phyloP scores from a whole-genome alignment of 2,329 filamentous ascomycete genomes.

The Penicillium sp. region DNA sequence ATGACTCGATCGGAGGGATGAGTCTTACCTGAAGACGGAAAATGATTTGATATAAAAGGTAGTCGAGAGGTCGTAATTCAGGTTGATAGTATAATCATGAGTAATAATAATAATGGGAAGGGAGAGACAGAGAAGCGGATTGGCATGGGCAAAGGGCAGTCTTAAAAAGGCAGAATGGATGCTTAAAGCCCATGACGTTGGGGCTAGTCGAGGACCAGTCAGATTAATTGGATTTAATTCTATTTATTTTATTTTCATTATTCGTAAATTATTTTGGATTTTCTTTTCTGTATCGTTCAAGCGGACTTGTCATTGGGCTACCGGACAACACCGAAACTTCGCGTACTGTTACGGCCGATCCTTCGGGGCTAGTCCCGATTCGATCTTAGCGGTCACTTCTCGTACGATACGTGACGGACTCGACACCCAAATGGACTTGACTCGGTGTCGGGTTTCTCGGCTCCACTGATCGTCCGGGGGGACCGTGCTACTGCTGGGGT shows the following conservation, averaged over 20 bases:
- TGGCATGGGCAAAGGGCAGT: background rate
- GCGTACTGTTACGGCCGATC: slow-evolving; percentile 7
- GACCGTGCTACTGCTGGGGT: slow-evolving; percentile 14
- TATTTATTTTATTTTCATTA: background rate
- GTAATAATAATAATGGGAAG: slow-evolving; percentile 3
- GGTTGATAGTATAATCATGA: slow-evolving; percentile 12
- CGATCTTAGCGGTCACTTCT: slow-evolving; percentile 10
- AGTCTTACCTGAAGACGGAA: slow-evolving; percentile 10
- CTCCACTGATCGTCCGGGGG: slow-evolving; percentile 30
- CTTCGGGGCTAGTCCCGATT: slow-evolving; percentile 19
- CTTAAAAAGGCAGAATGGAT: slow-evolving; percentile 8
- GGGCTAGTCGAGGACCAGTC: background rate
- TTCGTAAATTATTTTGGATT: background rate
- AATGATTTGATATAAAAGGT: background rate
- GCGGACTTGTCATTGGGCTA: background rate
- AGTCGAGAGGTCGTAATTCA: background rate
- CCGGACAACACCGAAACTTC: background rate
- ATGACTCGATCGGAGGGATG: slow-evolving; percentile 31
- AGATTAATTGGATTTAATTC: background rate
- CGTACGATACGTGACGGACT: slow-evolving; percentile 12
- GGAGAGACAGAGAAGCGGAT: background rate
- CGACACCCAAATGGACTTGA: too few species aligned
- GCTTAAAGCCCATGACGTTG: slow-evolving; percentile 8
- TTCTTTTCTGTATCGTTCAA: background rate
- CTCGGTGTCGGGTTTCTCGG: slow-evolving; percentile 9